phyloP scores from a whole-genome alignment of 352 stramenopile genomes.

The Detonula confervacea region DNA sequence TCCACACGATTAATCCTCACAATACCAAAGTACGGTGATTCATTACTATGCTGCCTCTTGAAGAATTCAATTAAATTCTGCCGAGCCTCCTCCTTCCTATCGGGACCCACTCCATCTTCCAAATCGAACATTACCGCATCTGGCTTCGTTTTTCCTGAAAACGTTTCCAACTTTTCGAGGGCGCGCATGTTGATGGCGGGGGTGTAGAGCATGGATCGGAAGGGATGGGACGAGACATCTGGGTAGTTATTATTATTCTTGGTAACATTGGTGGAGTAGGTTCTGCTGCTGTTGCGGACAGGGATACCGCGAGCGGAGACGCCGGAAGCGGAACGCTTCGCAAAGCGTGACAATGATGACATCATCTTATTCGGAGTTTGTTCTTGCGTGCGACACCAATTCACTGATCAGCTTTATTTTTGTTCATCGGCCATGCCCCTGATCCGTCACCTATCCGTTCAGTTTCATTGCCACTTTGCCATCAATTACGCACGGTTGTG shows the following conservation, averaged over 20 bases:
- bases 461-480: too few relatives aligned
- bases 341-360: too few relatives aligned
- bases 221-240: neutral
- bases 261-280: neutral
- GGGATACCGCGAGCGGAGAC: too few relatives aligned
- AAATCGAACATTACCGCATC: slow-evolving; percentile 39
- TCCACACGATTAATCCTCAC: slow-evolving; percentile 17
- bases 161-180: slow-evolving; percentile 15
- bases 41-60: neutral
- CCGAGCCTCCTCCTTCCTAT: slow-evolving; percentile 12
- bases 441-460: too few relatives aligned
- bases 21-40: slow-evolving; percentile 16
- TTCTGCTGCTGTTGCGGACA: too few relatives aligned
- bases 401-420: too few relatives aligned
- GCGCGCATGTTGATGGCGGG: slow-evolving; percentile 30
- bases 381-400: too few relatives aligned
- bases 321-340: too few relatives aligned
- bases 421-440: too few relatives aligned
- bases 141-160: slow-evolving; percentile 8
- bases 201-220: slow-evolving; percentile 31
- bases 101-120: slow-evolving; percentile 26
- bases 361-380: too few relatives aligned
- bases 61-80: slow-evolving; percentile 20
- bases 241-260: neutral
- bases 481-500: too few relatives aligned